A percentile compares a stretch with the other conserved stretches of the same genome.
Evolutionary conservation across 768 basidiomycete genomes (phyloP).

Genomic region (Leccinum boreale): DNA sequence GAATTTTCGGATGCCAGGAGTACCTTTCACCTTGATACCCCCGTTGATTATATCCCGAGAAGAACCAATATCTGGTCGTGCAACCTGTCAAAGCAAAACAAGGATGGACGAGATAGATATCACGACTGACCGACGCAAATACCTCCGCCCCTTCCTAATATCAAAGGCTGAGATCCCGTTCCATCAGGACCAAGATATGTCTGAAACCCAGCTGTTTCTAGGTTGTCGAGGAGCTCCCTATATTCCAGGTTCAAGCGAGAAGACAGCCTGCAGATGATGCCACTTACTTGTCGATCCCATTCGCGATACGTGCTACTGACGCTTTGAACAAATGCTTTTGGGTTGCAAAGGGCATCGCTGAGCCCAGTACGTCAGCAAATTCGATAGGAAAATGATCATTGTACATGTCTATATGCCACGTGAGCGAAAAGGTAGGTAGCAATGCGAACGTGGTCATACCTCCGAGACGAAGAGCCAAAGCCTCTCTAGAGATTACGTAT

Average conservation of each 20-base stretch:
- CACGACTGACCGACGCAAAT: slow-evolving; percentile 35
- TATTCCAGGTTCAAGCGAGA: not conserved
- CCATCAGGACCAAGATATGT: slow-evolving; percentile 37
- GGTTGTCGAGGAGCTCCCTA: slow-evolving; percentile 38
- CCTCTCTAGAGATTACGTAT: slow-evolving; percentile 20
- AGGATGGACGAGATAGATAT: not conserved
- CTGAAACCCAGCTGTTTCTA: slow-evolving; percentile 36
- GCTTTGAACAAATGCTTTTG: slow-evolving; percentile 12
- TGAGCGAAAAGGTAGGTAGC: not conserved
- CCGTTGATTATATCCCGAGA: slow-evolving; percentile 46
- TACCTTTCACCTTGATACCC: slow-evolving; percentile 48
- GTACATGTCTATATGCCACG: slow-evolving; percentile 16
- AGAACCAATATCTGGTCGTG: slow-evolving; percentile 33
- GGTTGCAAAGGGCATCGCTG: slow-evolving; percentile 22
- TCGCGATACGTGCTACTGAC: slow-evolving; percentile 3
- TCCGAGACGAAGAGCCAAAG: slow-evolving; percentile 2
- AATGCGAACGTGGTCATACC: slow-evolving; percentile 5
- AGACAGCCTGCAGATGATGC: not conserved
- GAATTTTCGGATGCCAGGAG: slow-evolving; percentile 27
- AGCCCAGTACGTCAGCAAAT: slow-evolving; percentile 22
- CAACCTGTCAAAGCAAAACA: not conserved
- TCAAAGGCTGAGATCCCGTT: slow-evolving; percentile 31
- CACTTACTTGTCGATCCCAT: slow-evolving; percentile 23
- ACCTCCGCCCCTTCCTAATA: slow-evolving; percentile 34
- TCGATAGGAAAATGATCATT: slow-evolving; percentile 26